Percentiles rank a stretch among this genome's conserved stretches.
Evolutionary conservation across 768 basidiomycete genomes (phyloP).

Genomic region (Termitomyces sp.): DNA sequence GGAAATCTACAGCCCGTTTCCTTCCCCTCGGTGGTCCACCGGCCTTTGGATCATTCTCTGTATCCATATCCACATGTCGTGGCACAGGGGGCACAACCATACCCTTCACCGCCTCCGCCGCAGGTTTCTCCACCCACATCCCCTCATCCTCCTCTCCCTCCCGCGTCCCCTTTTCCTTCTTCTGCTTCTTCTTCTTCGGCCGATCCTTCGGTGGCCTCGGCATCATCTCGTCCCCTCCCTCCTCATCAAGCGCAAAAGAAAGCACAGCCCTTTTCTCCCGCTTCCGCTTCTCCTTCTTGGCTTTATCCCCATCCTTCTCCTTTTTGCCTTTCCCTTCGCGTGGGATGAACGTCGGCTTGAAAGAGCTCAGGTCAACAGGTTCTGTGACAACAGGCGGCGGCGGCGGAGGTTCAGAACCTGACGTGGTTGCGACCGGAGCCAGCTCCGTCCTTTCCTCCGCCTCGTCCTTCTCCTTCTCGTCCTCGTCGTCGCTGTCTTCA

Average conservation of each 20-base stretch:
- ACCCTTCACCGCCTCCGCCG: conserved; percentile 41
- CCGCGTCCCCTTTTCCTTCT: conserved; percentile 25
- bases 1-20: conserved; percentile 71
- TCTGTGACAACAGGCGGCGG: conserved; percentile 8
- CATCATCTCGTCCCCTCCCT: conserved; percentile 32
- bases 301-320: conserved; percentile 38
- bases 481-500: conserved; percentile 77
- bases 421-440: conserved; percentile 8
- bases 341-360: conserved; percentile 86
- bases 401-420: conserved; percentile 9
- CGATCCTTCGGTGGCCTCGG: conserved; percentile 29
- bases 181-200: conserved; percentile 42
- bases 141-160: conserved; percentile 37
- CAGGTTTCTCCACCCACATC: conserved; percentile 69
- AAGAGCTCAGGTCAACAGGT: conserved; percentile 56
- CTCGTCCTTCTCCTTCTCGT: conserved; percentile 22
- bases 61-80: conserved; percentile 9
- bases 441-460: conserved; percentile 19
- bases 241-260: conserved; percentile 76
- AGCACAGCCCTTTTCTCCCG: conserved; percentile 38
- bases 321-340: conserved; percentile 46
- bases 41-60: conserved; percentile 8
- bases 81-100: conserved; percentile 15
- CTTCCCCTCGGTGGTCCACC: conserved; percentile 36
- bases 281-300: conserved; percentile 39